These are phyloP conservation scores for Wickerhamomyces chaumierensis DNA, from an alignment of 805 yeast genomes.

Conservation along the genomic window DNA sequence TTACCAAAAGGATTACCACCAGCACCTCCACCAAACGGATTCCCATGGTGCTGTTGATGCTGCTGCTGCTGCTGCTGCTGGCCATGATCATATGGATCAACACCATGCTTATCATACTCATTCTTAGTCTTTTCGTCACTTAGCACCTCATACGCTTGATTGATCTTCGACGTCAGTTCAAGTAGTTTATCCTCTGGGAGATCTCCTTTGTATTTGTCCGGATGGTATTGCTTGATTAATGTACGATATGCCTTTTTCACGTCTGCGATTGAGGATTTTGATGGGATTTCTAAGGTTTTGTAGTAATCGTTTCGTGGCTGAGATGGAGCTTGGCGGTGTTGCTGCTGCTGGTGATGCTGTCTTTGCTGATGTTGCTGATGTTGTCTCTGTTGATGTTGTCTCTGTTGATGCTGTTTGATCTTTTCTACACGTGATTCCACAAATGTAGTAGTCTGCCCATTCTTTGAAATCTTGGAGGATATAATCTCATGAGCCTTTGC, in stretches of 20 bases:
- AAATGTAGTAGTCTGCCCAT: conserved; percentile 24
- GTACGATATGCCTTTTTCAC: conserved; percentile 75
- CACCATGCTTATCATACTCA: conserved; percentile 54
- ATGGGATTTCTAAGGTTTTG: conserved; percentile 57
- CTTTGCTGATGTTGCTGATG: conserved; percentile 37
- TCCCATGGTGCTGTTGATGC: conserved; percentile 1
- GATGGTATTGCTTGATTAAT: conserved; percentile 75
- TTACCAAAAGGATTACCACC: conserved; percentile 4
- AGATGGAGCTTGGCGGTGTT: conserved; percentile 25
- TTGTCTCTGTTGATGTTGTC: conserved; percentile 28
- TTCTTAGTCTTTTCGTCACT: conserved; percentile 52
- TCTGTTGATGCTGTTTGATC: conserved; percentile 10
- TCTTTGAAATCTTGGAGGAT: conserved; percentile 25
- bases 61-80: conserved; percentile 3
- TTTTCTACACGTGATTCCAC: conserved; percentile 21
- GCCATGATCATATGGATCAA: conserved; percentile 35
- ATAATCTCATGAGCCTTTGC: conserved; percentile 29
- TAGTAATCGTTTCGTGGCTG: conserved; percentile 59
- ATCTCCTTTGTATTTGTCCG: conserved; percentile 78
- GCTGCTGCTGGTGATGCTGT: conserved; percentile 30
- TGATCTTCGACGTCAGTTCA: conserved; percentile 67
- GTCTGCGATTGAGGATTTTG: conserved; percentile 57
- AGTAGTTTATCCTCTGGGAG: conserved; percentile 51
- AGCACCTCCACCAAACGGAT: conserved; percentile 1
- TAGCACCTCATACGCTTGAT: conserved; percentile 83